Conservation (phyloP, 768 basidiomycete species). For the Russula olivacea region DNA sequence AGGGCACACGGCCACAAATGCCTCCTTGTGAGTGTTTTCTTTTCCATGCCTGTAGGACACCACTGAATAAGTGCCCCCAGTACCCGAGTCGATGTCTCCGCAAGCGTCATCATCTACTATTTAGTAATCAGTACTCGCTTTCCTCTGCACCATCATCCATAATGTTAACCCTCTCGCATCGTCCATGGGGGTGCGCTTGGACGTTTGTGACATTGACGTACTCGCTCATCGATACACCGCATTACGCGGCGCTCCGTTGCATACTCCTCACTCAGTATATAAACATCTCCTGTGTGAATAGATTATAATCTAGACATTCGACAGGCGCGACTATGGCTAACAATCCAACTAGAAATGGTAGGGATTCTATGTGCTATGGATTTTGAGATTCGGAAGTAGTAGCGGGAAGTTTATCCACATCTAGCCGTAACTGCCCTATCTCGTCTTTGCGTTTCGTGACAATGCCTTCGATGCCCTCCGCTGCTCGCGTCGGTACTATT, state of each 20-base stretch:
- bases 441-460: conserved; percentile 18
- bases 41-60: neutral
- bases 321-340: neutral
- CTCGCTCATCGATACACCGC: neutral
- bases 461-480: conserved; percentile 23
- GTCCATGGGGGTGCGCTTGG: neutral
- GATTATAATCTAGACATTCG: conserved; percentile 10
- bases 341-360: neutral
- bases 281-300: conserved; percentile 19
- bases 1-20: conserved; percentile 72
- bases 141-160: neutral
- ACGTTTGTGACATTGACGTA: conserved; percentile 1
- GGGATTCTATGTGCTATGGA: neutral
- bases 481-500: conserved; percentile 23
- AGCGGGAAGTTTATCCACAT: conserved; percentile 7
- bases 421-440: conserved; percentile 8
- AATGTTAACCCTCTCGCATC: neutral
- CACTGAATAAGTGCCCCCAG: neutral
- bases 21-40: conserved; percentile 56
- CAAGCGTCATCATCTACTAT: conserved; percentile 18
- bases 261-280: conserved; percentile 20
- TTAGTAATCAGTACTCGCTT: neutral
- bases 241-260: neutral
- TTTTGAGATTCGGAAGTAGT: neutral
- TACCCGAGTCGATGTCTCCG: conserved; percentile 23